Evolutionary conservation across 306 rosid genomes (phyloP).

Genomic region (Senna siamea): DNA sequence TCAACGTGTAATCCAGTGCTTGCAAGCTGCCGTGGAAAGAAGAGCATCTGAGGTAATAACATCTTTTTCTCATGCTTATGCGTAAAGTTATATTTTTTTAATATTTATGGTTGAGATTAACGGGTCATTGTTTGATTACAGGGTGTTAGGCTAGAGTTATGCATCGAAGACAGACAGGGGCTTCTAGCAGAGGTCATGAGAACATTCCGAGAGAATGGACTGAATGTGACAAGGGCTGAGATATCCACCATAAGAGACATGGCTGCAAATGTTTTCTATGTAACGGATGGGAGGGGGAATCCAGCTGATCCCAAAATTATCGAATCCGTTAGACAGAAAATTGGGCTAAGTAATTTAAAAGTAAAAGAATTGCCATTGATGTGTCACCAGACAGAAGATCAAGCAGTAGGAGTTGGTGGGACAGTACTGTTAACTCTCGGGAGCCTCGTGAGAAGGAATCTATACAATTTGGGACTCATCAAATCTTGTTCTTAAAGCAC

Average conservation of each 20-base stretch:
- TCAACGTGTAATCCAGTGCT: conserved; percentile 85
- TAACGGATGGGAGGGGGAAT: conserved; percentile 77
- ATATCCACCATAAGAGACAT: conserved; percentile 59
- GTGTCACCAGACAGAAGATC: conserved; percentile 45
- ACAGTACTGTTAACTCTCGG: conserved; percentile 86
- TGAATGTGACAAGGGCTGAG: conserved; percentile 90
- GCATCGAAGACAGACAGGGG: conserved; percentile 63
- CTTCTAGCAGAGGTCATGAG: conserved; percentile 88
- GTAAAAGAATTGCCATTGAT: conserved; percentile 71
- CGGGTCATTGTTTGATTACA: conserved; percentile 38
- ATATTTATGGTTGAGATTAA: not conserved
- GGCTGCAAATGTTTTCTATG: conserved; percentile 74
- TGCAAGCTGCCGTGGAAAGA: conserved; percentile 85
- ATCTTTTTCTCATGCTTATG: not conserved
- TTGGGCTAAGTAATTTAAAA: conserved; percentile 67
- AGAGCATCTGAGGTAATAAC: conserved; percentile 74
- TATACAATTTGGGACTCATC: conserved; percentile 80
- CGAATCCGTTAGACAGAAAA: conserved; percentile 68
- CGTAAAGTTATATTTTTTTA: not conserved
- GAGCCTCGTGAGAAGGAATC: conserved; percentile 84
- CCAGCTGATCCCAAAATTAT: conserved; percentile 60
- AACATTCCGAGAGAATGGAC: conserved; percentile 88
- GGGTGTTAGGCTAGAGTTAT: conserved; percentile 85
- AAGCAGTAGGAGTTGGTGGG: conserved; percentile 76
- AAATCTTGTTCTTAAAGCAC: conserved; percentile 66